Conservation (phyloP, 495 filamentous ascomycete species). For the Penicillium lividum region DNA sequence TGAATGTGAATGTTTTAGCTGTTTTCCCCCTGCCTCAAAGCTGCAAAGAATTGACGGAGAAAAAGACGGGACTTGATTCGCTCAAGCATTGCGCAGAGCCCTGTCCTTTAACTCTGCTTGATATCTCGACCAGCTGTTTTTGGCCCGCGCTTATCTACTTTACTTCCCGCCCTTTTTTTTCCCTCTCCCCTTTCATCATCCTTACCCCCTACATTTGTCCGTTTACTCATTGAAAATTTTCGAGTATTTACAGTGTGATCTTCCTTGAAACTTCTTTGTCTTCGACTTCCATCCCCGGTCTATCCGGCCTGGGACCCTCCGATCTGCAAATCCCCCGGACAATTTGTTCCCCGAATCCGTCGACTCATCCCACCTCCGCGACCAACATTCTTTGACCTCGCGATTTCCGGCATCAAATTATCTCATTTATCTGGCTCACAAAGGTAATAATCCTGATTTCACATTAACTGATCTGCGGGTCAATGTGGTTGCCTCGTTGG, state of each 20-base stretch:
- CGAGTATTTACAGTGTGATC: constrained; percentile 11
- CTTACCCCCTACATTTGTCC: background rate
- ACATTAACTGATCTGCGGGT: background rate
- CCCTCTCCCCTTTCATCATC: constrained; percentile 6
- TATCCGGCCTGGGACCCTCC: constrained; percentile 4
- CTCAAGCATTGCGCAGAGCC: background rate
- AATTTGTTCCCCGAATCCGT: constrained; percentile 21
- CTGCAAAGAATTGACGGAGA: background rate
- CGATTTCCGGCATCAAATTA: background rate
- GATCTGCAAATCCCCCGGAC: constrained; percentile 17
- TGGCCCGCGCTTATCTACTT: constrained; percentile 14
- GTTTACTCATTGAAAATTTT: background rate
- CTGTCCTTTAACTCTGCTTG: constrained; percentile 10
- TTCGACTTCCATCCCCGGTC: constrained; percentile 7
- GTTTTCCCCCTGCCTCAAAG: background rate
- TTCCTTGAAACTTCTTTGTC: constrained; percentile 1
- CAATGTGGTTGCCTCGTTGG: constrained; percentile 17
- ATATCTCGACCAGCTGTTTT: background rate
- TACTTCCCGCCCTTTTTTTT: constrained; percentile 6
- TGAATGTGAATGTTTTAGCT: background rate
- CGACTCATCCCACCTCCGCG: constrained; percentile 20
- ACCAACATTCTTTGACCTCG: constrained; percentile 3
- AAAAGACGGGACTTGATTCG: constrained; percentile 4
- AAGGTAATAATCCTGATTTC: constrained; percentile 19
- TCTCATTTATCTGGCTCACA: background rate